These are phyloP conservation scores for Prunus fruticosa DNA, from an alignment of 306 rosid genomes.

Conservation along the genomic window DNA sequence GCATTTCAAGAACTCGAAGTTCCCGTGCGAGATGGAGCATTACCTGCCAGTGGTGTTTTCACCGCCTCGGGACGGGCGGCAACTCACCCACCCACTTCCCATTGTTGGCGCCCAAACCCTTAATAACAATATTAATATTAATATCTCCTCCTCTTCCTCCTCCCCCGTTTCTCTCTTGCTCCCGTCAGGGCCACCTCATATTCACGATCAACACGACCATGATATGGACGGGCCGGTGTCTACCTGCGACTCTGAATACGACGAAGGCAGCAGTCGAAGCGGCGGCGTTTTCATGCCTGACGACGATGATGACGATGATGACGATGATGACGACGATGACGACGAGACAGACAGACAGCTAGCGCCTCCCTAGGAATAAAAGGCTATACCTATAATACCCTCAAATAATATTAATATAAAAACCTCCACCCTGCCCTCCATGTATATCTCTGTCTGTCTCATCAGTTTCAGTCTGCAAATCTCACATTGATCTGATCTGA, in stretches of 20 bases:
- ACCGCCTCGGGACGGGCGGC: conserved; percentile 84
- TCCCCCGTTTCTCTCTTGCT: conserved; percentile 2
- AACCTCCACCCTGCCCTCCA: too few species aligned
- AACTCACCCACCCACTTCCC: conserved; percentile 64
- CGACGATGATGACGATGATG: background rate
- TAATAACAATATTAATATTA: background rate
- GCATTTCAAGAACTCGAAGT: conserved; percentile 94
- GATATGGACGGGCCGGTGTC: conserved; percentile 22
- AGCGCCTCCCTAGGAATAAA: background rate
- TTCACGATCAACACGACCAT: background rate
- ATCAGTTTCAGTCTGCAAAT: too few species aligned
- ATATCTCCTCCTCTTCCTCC: background rate
- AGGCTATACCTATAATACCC: too few species aligned
- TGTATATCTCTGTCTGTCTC: too few species aligned
- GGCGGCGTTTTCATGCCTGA: conserved; percentile 31
- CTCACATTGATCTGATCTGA: too few species aligned
- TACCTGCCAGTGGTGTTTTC: conserved; percentile 74
- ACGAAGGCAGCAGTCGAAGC: conserved; percentile 25
- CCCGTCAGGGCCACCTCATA: background rate
- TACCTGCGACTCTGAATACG: background rate
- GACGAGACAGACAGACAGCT: background rate
- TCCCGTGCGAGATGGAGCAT: conserved; percentile 87
- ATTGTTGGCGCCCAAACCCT: conserved; percentile 41
- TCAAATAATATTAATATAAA: too few species aligned
- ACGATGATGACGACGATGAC: background rate